Evolutionary conservation across 2,329 filamentous ascomycete species (phyloP).

Genomic region (Fusarium nanum): DNA sequence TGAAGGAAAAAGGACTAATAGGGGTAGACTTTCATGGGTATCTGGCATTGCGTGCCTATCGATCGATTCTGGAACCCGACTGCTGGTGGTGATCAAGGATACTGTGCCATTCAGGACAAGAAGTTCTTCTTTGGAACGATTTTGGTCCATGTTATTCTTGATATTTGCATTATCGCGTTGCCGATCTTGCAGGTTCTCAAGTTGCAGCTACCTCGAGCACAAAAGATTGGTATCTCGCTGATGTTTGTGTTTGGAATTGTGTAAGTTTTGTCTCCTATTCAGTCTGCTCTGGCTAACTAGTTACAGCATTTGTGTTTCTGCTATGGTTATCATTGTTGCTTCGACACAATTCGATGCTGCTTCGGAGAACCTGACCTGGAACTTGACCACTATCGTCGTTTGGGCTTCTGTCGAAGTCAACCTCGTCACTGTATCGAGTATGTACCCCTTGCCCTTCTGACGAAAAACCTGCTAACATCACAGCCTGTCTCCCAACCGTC

Average conservation of each 20-base stretch:
- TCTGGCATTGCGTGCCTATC: slow-evolving; percentile 38
- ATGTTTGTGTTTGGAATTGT: slow-evolving; percentile 50
- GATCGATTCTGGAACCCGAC: slow-evolving; percentile 32
- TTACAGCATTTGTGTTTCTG: slow-evolving; percentile 36
- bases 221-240: slow-evolving; percentile 45
- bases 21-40: slow-evolving; percentile 24
- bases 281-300: rapidly evolving
- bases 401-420: slow-evolving; percentile 46
- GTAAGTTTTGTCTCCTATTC: slow-evolving; percentile 26
- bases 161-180: slow-evolving; percentile 48
- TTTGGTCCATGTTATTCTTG: slow-evolving; percentile 48
- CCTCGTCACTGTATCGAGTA: slow-evolving; percentile 42
- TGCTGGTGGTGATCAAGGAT: neutral
- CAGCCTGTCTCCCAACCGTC: slow-evolving; percentile 41
- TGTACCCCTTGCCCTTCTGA: rapidly evolving
- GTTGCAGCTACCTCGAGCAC: slow-evolving; percentile 44
- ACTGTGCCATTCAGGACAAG: slow-evolving; percentile 42
- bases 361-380: slow-evolving; percentile 39
- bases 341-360: slow-evolving; percentile 28
- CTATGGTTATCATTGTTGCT: slow-evolving; percentile 37
- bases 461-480: rapidly evolving
- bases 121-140: slow-evolving; percentile 52
- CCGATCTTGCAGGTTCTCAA: slow-evolving; percentile 49
- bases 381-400: slow-evolving; percentile 36
- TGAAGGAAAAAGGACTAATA: no score